Evolutionary conservation across 2,329 filamentous ascomycete species (phyloP), one percentile per base, ranked within the genome.

Genomic region (Xylariales sp.): DNA sequence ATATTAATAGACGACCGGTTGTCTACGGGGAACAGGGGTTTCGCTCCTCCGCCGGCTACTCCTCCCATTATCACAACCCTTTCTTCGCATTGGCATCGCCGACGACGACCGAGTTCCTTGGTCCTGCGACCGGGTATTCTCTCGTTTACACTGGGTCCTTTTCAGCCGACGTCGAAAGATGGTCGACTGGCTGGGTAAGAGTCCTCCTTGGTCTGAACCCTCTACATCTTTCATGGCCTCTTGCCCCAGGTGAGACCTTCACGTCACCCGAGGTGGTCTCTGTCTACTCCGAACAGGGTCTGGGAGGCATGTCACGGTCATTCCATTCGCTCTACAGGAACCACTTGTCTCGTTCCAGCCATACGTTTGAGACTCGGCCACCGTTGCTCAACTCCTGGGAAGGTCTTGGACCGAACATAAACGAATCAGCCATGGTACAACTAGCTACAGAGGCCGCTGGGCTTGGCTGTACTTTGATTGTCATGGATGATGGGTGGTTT

Each of bases 401-500:
- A 53, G 80, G 78, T 0, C 62, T 82, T 0, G 67, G 68, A 11
- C 82, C 80, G 49, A 59, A 80, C 47, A 76, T 72, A 55, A 78
- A 83, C 49, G 63, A 76, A 36, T 71, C 64, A 11, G 73, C 68
- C 1, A 70, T 84, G 22, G 71, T 77, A 21, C 62, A 65, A 0
- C 64, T 84, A 0, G 79, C 79, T 0, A 52, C 72, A 29, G 69
- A 78, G 47, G 70, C 79, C 1, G 77, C 79, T 0, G 66, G 69
- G 2, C 64, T 84, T 1, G 80, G 80, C 1, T 69, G 76, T n/a
- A 72, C 74, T 47, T 68, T 84, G 0, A 79, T 84, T 32, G 80
- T 84, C 0, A 70, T 80, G 34, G 80, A 84, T 31, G 80, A 84
- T 44, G 80, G 80, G 3, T 84, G 80, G 80, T 84, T 84, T 35